Conservation (phyloP, 1,284 basidiomycete genomes). For the Veloboletus limbatus region DNA sequence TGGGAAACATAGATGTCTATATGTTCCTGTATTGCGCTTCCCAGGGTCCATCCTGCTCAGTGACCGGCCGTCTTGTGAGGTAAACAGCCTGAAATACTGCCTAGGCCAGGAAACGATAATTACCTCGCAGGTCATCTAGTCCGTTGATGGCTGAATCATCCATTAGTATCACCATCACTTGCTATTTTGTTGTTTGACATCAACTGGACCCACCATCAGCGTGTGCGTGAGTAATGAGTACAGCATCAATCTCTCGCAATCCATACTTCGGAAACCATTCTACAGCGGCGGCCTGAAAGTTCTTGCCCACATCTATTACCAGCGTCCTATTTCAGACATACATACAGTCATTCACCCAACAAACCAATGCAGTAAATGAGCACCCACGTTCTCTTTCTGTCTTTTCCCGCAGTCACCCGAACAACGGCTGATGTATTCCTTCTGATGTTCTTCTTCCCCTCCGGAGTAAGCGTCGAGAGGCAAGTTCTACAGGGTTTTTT, state of each 20-base stretch:
- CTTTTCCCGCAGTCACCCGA: conserved; percentile 45
- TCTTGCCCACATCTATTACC: conserved; percentile 80
- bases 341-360: conserved; percentile 3
- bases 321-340: conserved; percentile 49
- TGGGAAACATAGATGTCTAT: conserved; percentile 73
- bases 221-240: conserved; percentile 77
- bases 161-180: conserved; percentile 8
- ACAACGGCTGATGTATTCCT: conserved; percentile 73
- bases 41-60: conserved; percentile 68
- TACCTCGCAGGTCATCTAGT: conserved; percentile 76
- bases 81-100: not conserved
- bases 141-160: conserved; percentile 69
- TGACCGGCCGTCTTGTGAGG: conserved; percentile 2
- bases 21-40: conserved; percentile 60
- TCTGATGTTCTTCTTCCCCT: conserved; percentile 72
- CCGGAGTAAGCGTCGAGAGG: conserved; percentile 58
- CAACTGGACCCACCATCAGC: conserved; percentile 58
- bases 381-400: conserved; percentile 54
- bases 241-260: conserved; percentile 71
- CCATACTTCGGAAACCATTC: conserved; percentile 80
- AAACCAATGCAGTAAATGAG: not conserved
- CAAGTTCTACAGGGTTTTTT: conserved; percentile 59
- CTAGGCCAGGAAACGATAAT: conserved; percentile 10
- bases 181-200: not conserved
- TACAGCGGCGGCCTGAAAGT: conserved; percentile 69